Evolutionary conservation across 805 yeast genomes (phyloP), one percentile per base, ranked within the genome.

Genomic region (Schizosaccharomyces osmophilus): DNA sequence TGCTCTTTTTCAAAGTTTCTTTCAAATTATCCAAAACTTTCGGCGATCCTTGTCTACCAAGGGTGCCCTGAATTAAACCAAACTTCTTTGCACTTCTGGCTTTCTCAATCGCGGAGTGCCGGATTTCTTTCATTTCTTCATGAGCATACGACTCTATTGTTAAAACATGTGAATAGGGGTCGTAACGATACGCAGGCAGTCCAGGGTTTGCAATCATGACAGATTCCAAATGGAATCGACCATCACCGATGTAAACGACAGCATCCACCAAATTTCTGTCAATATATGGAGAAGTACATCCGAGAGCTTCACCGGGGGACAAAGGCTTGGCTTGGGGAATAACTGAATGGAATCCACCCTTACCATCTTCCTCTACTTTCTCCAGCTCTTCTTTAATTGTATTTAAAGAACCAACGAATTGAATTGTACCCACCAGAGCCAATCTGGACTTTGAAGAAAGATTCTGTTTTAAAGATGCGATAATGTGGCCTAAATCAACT

Each of bases 171-270:
- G 88, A 85, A 70, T 93, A 93, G 11, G 98, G 98, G 69, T 93
- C 98, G 70, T 93, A 93, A 67, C 95, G 80, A 71, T 76, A 93
- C 0, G 97, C 97, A 0, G 94, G 94, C 19, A 90, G 78, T 4
- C 80, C 80, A 0, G 98, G 98, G 69, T 93, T 93, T 71, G 89
- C 97, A 62, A 93, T 93, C 97, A 93, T 90, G 5, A 97, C 87
- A 61, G 90, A 81, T 69, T 93, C 98, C 55, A 93, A 74, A 71
- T 93, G 98, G 73, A 93, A 93, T 60, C 98, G 74, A 15, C 98
- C 98, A 72, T 93, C 98, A 42, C 98, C 98, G 26, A 93, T 76
- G 68, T 90, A 93, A 2, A 93, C 78, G 84, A 89, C 87, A 0
- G 89, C 94, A 26, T 78, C 75, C 0, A 65, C 48, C 63, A 63